These are phyloP conservation scores for Diplocarpon rosae DNA, from an alignment of 2,329 filamentous ascomycete species.

Conservation along the genomic window DNA sequence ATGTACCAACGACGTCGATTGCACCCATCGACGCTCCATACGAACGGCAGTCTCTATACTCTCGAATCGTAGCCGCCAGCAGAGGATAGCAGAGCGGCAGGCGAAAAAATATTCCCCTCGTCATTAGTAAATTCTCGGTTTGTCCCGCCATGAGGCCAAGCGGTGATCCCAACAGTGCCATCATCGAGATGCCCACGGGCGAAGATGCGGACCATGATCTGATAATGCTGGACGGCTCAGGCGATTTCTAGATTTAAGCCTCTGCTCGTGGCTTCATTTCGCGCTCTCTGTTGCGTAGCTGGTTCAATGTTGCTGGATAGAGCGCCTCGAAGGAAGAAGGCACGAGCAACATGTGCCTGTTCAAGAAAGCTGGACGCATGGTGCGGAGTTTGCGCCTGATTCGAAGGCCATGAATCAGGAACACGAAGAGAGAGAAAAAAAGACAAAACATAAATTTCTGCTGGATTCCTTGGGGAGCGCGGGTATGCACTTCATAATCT, in stretches of 20 bases:
- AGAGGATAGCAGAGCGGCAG: not conserved
- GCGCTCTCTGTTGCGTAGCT: not conserved
- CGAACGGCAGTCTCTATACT: not conserved
- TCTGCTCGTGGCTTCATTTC: not conserved
- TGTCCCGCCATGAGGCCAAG: too few species aligned
- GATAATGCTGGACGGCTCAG: not conserved
- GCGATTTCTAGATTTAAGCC: not conserved
- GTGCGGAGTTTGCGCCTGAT: not conserved
- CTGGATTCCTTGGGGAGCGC: constrained; percentile 1
- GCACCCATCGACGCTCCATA: not conserved
- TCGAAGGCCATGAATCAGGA: not conserved
- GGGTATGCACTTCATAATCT: not conserved
- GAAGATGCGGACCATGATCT: not conserved
- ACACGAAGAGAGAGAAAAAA: too few species aligned
- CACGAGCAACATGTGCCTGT: not conserved
- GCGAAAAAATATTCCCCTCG: not conserved
- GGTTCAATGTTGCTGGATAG: not conserved
- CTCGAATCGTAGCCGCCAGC: not conserved
- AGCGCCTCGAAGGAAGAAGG: constrained; percentile 2
- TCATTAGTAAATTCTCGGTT: not conserved
- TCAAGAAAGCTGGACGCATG: not conserved
- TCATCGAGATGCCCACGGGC: not conserved
- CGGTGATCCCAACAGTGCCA: too few species aligned
- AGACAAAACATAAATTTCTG: not conserved
- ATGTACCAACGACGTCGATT: not conserved